These are phyloP conservation scores for Solanum paucissectum DNA, from an alignment of 257 asterid genomes.

Conservation along the genomic window DNA sequence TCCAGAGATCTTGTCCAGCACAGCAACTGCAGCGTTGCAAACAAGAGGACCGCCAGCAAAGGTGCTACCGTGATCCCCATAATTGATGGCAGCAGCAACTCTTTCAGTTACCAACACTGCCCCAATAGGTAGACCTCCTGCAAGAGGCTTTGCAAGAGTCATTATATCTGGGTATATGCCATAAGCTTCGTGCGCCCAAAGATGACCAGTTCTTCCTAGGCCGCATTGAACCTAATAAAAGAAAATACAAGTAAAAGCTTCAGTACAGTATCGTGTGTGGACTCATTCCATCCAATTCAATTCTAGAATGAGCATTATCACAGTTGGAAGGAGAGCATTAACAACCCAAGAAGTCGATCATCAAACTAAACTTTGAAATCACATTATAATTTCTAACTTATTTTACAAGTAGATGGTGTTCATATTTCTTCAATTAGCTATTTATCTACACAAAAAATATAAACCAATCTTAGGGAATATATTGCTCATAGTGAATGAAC, in stretches of 20 bases:
- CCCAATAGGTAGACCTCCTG: conserved; percentile 93
- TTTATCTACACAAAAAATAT: background rate
- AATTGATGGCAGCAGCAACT: conserved; percentile 55
- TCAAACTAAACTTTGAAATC: background rate
- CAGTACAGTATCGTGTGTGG: background rate
- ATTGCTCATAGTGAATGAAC: background rate
- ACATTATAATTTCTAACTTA: background rate
- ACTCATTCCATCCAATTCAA: background rate
- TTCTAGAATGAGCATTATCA: background rate
- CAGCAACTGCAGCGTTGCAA: conserved; percentile 69
- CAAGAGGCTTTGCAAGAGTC: conserved; percentile 99
- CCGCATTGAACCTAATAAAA: conserved; percentile 81
- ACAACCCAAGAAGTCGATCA: background rate
- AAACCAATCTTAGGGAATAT: background rate
- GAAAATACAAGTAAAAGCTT: background rate
- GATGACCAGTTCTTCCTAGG: conserved; percentile 77
- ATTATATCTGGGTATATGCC: conserved; percentile 72
- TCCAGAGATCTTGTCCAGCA: conserved; percentile 61
- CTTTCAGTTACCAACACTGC: conserved; percentile 56
- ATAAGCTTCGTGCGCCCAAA: conserved; percentile 86
- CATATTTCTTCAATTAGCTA: background rate
- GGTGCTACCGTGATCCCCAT: conserved; percentile 97
- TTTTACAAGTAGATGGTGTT: background rate
- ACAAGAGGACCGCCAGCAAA: conserved; percentile 95
- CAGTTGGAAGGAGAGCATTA: background rate